phyloP scores from a whole-genome alignment of 805 yeast species.

The Saturnispora silvae region DNA sequence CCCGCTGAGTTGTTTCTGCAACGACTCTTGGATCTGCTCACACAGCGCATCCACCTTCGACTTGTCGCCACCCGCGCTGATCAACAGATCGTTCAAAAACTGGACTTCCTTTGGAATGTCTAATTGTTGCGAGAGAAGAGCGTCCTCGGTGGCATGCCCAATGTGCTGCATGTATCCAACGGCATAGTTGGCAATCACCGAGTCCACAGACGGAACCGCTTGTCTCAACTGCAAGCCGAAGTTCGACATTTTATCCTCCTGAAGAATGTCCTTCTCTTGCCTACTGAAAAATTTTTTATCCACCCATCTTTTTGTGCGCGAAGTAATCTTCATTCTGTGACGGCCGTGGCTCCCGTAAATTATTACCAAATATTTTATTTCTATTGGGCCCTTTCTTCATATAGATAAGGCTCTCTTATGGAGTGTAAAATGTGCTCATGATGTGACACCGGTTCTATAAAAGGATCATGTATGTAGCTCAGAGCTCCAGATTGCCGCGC shows the following conservation, averaged over 20 bases:
- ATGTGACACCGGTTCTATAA: too few species aligned
- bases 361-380: too few species aligned
- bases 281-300: too few species aligned
- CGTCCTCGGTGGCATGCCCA: conserved; percentile 66
- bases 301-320: too few species aligned
- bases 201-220: conserved; percentile 79
- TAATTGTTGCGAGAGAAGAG: conserved; percentile 66
- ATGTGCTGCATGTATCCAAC: conserved; percentile 83
- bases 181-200: conserved; percentile 81
- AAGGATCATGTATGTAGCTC: too few species aligned
- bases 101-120: conserved; percentile 57
- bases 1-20: conserved; percentile 44
- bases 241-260: conserved; percentile 29
- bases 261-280: too few species aligned
- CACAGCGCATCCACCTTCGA: conserved; percentile 43
- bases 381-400: too few species aligned
- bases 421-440: too few species aligned
- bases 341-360: too few species aligned
- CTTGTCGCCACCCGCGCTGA: conserved; percentile 73
- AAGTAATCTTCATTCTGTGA: too few species aligned
- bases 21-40: conserved; percentile 35
- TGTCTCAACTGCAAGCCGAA: conserved; percentile 55
- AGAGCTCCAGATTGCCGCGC: conserved; percentile 39
- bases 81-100: conserved; percentile 54
- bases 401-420: too few species aligned